A percentile compares a stretch with the other conserved stretches of the same genome.
Evolutionary conservation across 225 moss, liverwort and hornwort genomes (phyloP).

Genomic region (Polytrichum formosum): DNA sequence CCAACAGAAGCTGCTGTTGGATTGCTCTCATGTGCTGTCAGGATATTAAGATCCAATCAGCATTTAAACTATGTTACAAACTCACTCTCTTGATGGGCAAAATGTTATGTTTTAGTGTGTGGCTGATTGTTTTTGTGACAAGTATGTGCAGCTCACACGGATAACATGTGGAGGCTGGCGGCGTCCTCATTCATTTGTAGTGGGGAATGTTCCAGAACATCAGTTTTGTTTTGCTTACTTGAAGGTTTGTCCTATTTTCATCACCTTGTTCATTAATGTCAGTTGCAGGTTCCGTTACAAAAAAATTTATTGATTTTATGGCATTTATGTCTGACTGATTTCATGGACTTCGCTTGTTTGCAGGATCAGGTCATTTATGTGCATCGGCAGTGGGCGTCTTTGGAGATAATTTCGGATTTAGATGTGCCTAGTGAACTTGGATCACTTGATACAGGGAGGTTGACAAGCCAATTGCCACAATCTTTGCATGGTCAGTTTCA

Average conservation of each 20-base stretch:
- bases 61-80: too few species aligned
- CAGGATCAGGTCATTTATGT: slow-evolving; percentile 85
- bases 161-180: slow-evolving; percentile 96
- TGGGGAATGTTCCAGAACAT: slow-evolving; percentile 65
- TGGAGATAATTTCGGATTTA: slow-evolving; percentile 12
- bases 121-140: slow-evolving; percentile 11
- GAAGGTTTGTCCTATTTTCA: slow-evolving; percentile 53
- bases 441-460: slow-evolving; percentile 3
- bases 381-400: slow-evolving; percentile 58
- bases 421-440: slow-evolving; percentile 8
- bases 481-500: slow-evolving; percentile 88
- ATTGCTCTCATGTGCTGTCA: too few species aligned
- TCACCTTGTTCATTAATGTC: background rate
- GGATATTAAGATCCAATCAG: too few species aligned
- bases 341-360: background rate
- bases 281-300: too few species aligned
- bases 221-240: slow-evolving; percentile 83
- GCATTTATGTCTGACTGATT: background rate
- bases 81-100: too few species aligned
- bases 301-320: too few species aligned
- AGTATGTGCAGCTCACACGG: slow-evolving; percentile 71
- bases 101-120: background rate
- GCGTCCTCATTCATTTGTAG: slow-evolving; percentile 75
- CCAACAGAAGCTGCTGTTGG: too few species aligned
- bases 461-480: slow-evolving; percentile 34